Base-by-base conservation (phyloP, 345 rosid genomes). In the Microthlaspi erraticum region DNA sequence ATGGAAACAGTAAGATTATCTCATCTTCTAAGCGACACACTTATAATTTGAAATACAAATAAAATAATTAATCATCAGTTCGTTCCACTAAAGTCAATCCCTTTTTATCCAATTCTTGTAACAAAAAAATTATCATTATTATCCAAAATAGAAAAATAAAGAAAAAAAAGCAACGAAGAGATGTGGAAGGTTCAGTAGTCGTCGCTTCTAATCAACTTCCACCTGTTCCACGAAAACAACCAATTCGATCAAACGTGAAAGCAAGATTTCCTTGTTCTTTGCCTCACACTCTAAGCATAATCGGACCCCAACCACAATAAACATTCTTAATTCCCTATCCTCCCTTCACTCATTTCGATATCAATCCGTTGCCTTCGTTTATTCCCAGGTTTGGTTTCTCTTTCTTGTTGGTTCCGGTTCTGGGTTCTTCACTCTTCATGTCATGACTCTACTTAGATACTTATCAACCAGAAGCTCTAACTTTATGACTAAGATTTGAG, bases 121-220 rank as follows among this genome's bases (percentile, higher is more conserved):
- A 41, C 14, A 3, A 18, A 42, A n/a, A 16, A 2, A 39, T 6
- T 2, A 46, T 4, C 13, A 62, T 64, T 32, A 54, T 36, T 66
- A 74, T 74, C 73, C 68, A 51, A 43, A 68, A 38, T 17, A 18
- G 31, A 53, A 10, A 52, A 11, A 13, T 5, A 11, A 20, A 36
- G 0, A 37, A 4, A n/a, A 41, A 32, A 7, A 42, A 9, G 32
- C 5, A 43, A 31, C 33, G 54, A 67, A 44, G 12, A 68, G 69
- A 23, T 50, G 38, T 6, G 10, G 12, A 7, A 4, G 38, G 48
- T 29, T 39, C 3, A 60, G 78, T 74, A 68, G 79, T 69, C 60
- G 42, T 75, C 66, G 79, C 79, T 69, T 75, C 75, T 49, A 63
- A 76, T 56, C 70, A 46, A 69, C 71, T n/a, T 46, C 75, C 41